Evolutionary conservation across 2,329 filamentous ascomycete species (phyloP), one percentile per base, ranked within the genome.

Genomic region (Fusarium sp.): DNA sequence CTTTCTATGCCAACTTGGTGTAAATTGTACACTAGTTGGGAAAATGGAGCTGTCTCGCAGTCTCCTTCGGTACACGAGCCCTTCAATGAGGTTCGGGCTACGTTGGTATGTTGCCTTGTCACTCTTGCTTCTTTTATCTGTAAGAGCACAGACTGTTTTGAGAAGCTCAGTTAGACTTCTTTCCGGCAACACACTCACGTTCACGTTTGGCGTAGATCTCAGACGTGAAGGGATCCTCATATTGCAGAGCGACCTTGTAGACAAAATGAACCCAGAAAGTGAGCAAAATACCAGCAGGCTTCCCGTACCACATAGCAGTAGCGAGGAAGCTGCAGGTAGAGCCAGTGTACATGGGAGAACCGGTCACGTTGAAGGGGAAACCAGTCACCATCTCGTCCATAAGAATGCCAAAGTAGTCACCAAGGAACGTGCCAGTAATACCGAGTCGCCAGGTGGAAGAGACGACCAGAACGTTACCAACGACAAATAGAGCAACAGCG

Each of bases 371-470:
- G 86, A 99, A 99, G 4, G 96, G 96, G 78, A 99, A 99, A 15
- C 92, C 91, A 14, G 94, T 97, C 51, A 99, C 94, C 74, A 95
- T 95, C 71, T 91, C 83, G 77, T 98, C 95, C 94, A 97, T 97
- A 70, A 99, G 85, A 78, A 98, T 97, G 72, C 96, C 96, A 77
- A 98, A 99, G 85, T 99, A 99, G 83, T 99, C 96, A 72, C 96
- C 96, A 35, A 99, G 85, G 78, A 97, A 99, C 36, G 96, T 99
- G 66, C 96, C 96, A 1, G 94, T 97, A 75, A 99, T 88, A 58
- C 96, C 96, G 39, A 99, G 88, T 33, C 90, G 91, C 89, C 90
- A 97, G 81, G 97, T 98, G 63, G 92, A 96, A 33, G 91, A 90
- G 49, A 98, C 74, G 48, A 99, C 96, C 35, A 99, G 88, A 50